Base-by-base conservation (phyloP, 192 early-diverging fungal species). In the Coemansia sp. region DNA sequence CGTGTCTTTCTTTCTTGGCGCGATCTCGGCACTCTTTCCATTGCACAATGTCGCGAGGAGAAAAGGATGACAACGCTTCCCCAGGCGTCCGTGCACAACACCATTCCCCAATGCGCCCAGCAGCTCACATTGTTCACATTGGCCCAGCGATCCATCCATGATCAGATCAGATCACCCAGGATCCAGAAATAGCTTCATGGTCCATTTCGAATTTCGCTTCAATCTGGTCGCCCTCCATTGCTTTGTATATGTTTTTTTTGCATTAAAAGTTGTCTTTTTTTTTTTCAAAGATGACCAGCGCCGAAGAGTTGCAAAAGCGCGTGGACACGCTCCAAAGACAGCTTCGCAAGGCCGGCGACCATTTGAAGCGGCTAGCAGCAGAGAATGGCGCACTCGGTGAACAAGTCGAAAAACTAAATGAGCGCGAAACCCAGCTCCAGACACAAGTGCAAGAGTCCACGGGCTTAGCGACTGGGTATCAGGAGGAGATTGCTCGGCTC, bases 321-420 rank as follows among this genome's bases (percentile, higher is more conserved):
- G 73, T 82, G 0, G 74, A 76, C 21, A 69, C 77, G 16, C 65
- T 84, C 0, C 78, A 82, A 50, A 65, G 65, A 25, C 83, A 84
- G 62, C 70, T 84, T 36, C 74, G 75, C 64, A 84, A 78, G 52
- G 83, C 83, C 2, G 73, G 75, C 50, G 83, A 77, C 43, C 79
- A 84, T 56, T 57, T 84, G 37, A 77, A 81, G 56, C 67, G 76
- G 16, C 59, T 89, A 9, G 72, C 77, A 0, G 64, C 86, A 28
- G 88, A 87, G 53, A 88, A 88, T 48, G 83, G 79, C 25, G 52
- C 70, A 5, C 67, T 84, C 1, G 65, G 66, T 7, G 69, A 75
- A 39, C 72, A 84, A 48, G 66, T 82, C 7, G 85, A 86, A 9
- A 65, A 41, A 47, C 62, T 84, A 26, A 66, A 63, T n/a, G 68